phyloP scores from a whole-genome alignment of 2,329 filamentous ascomycete species.

The Graphiopsis chlorocephala region DNA sequence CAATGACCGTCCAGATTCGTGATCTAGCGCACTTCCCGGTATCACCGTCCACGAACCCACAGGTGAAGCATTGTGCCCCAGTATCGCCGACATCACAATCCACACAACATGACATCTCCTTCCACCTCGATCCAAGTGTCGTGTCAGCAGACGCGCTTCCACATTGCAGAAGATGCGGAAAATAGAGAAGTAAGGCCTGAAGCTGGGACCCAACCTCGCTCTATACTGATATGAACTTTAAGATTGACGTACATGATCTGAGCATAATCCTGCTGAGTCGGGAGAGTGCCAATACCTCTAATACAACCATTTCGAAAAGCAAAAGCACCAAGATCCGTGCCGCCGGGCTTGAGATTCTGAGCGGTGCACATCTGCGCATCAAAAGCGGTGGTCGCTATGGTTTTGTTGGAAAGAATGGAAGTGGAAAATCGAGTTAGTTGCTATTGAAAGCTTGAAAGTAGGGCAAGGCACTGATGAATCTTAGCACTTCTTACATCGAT shows the following conservation, averaged over 20 bases:
- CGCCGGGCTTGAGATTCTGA: conserved; percentile 58
- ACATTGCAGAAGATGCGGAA: conserved; percentile 15
- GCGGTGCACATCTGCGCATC: conserved; percentile 66
- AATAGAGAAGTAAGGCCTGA: conserved; percentile 9
- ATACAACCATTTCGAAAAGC: conserved; percentile 39
- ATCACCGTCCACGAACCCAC: neutral
- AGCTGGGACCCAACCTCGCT: neutral
- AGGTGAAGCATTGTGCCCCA: neutral
- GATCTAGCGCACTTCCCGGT: neutral
- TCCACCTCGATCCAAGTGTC: conserved; percentile 14
- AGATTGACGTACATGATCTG: conserved; percentile 62
- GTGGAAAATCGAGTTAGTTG: conserved; percentile 69
- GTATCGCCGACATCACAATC: neutral
- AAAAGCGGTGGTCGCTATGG: conserved; percentile 75
- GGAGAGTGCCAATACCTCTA: conserved; percentile 34
- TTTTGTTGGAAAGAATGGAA: conserved; percentile 75
- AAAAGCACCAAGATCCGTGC: conserved; percentile 53
- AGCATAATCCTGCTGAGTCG: conserved; percentile 59
- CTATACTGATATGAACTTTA: neutral
- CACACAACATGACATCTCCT: neutral
- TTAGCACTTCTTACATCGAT: conserved; percentile 56
- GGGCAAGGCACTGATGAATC: conserved; percentile 45
- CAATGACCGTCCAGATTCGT: neutral
- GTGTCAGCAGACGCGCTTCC: conserved; percentile 19
- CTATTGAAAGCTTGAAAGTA: neutral